These are phyloP conservation scores for Begonia masoniana DNA, from an alignment of 306 rosid species.

Conservation along the genomic window DNA sequence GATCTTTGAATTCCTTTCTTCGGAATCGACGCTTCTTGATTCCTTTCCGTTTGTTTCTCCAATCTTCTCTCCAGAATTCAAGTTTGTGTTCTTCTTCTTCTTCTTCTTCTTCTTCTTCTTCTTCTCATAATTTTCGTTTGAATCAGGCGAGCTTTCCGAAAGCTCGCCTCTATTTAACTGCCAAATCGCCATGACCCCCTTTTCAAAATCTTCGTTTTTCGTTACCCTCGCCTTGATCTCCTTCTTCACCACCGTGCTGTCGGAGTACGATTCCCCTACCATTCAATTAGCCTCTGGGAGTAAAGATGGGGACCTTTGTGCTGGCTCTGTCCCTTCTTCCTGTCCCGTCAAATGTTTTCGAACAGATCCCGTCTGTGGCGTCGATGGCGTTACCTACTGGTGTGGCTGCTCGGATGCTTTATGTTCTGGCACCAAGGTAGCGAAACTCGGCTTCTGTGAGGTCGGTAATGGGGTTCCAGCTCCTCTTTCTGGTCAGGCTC, in stretches of 20 bases:
- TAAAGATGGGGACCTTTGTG: slow-evolving; percentile 21
- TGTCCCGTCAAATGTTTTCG: slow-evolving; percentile 81
- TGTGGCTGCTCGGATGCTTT: slow-evolving; percentile 82
- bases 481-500: slow-evolving; percentile 74
- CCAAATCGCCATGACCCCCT: slow-evolving; percentile 14
- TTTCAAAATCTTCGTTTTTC: slow-evolving; percentile 13
- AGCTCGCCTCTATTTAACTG: slow-evolving; percentile 17
- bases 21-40: too few relatives aligned
- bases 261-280: slow-evolving; percentile 13
- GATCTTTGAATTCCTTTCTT: too few relatives aligned
- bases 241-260: slow-evolving; percentile 16
- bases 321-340: slow-evolving; percentile 8
- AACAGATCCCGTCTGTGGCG: slow-evolving; percentile 85
- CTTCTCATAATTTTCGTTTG: neutral
- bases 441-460: slow-evolving; percentile 65
- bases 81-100: too few relatives aligned
- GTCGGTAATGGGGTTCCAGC: slow-evolving; percentile 60
- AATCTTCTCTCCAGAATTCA: too few relatives aligned
- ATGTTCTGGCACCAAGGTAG: slow-evolving; percentile 54
- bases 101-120: too few relatives aligned
- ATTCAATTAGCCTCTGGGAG: slow-evolving; percentile 27
- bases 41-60: too few relatives aligned
- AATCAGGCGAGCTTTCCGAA: slow-evolving; percentile 6
- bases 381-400: slow-evolving; percentile 82
- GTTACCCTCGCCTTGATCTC: slow-evolving; percentile 11